These are phyloP conservation scores for Crepidotus variabilis DNA, from an alignment of 768 basidiomycete genomes.

Conservation along the genomic window DNA sequence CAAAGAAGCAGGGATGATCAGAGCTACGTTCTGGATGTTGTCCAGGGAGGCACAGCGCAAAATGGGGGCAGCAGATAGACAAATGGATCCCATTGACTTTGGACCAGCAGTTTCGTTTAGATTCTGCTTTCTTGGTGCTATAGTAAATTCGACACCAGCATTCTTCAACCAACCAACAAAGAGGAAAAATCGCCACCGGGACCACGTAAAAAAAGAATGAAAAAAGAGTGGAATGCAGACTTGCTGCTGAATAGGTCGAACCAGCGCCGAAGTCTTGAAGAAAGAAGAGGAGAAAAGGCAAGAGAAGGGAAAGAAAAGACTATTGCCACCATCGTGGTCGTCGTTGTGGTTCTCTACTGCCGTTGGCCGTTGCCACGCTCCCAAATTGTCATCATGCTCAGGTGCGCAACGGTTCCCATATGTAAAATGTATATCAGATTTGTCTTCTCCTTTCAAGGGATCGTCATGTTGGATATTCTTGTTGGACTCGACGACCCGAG, in stretches of 20 bases:
- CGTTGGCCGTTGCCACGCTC: not conserved
- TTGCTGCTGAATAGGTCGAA: conserved; percentile 20
- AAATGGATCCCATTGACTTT: conserved; percentile 49
- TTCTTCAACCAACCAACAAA: not conserved
- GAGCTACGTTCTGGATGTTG: conserved; percentile 37
- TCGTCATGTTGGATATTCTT: not conserved
- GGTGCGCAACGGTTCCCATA: not conserved
- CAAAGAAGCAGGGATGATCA: conserved; percentile 61
- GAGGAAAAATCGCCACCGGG: not conserved
- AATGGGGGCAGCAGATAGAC: conserved; percentile 66
- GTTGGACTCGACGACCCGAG: not conserved
- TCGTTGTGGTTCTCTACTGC: not conserved
- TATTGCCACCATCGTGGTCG: not conserved
- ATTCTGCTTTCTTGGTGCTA: not conserved
- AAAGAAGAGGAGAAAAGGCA: conserved; percentile 10
- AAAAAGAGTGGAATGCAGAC: conserved; percentile 29
- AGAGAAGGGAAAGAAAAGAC: conserved; percentile 1
- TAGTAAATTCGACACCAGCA: not conserved
- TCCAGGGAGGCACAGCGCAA: conserved; percentile 65
- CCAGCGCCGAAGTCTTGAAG: conserved; percentile 15
- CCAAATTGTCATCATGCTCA: not conserved
- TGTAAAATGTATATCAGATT: too few species aligned
- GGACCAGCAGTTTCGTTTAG: not conserved
- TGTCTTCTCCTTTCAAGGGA: not conserved
- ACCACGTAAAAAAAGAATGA: conserved; percentile 5